Evolutionary conservation across 2,329 filamentous ascomycete species (phyloP).

Genomic region (Neonectria hederae): DNA sequence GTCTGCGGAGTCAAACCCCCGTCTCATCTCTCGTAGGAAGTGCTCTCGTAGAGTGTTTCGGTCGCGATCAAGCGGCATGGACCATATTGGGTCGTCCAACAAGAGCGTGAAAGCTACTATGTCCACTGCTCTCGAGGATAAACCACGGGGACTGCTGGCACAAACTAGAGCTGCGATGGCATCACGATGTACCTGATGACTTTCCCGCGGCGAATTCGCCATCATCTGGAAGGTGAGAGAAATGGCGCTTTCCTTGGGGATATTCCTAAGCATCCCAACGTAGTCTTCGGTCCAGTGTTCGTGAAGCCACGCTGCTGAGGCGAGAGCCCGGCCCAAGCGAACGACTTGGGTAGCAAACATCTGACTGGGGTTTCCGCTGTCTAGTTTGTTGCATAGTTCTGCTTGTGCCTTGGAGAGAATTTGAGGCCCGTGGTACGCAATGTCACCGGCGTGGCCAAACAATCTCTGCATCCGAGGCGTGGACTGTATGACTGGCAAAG

Average conservation of each 20-base stretch:
- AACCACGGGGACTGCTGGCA: background rate
- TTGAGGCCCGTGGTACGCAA: slow-evolving; percentile 9
- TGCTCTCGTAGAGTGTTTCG: slow-evolving; percentile 15
- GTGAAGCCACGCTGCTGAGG: slow-evolving; percentile 23
- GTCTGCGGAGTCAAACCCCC: slow-evolving; percentile 7
- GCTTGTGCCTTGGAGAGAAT: slow-evolving; percentile 4
- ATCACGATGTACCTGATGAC: slow-evolving; percentile 5
- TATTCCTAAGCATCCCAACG: slow-evolving; percentile 7
- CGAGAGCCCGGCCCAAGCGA: slow-evolving; percentile 16
- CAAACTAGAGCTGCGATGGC: slow-evolving; percentile 18
- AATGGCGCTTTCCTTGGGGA: slow-evolving; percentile 16
- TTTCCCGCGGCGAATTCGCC: background rate
- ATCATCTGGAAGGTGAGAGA: slow-evolving; percentile 14
- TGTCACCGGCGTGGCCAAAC: slow-evolving; percentile 10
- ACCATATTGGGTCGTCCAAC: slow-evolving; percentile 6
- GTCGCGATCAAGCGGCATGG: slow-evolving; percentile 10
- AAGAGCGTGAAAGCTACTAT: background rate
- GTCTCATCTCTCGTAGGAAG: slow-evolving; percentile 7
- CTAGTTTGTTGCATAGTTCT: slow-evolving; percentile 9
- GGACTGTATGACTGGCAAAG: slow-evolving; percentile 3
- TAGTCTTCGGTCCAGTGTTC: slow-evolving; percentile 14
- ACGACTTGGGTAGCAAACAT: slow-evolving; percentile 13
- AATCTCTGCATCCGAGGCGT: slow-evolving; percentile 13
- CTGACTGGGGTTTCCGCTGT: slow-evolving; percentile 8
- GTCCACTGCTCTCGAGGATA: background rate